Percentiles rank a stretch among this genome's conserved stretches.
Evolutionary conservation across 176 grass and related monocot species (phyloP).

Genomic region (Coix lacrymajobi): DNA sequence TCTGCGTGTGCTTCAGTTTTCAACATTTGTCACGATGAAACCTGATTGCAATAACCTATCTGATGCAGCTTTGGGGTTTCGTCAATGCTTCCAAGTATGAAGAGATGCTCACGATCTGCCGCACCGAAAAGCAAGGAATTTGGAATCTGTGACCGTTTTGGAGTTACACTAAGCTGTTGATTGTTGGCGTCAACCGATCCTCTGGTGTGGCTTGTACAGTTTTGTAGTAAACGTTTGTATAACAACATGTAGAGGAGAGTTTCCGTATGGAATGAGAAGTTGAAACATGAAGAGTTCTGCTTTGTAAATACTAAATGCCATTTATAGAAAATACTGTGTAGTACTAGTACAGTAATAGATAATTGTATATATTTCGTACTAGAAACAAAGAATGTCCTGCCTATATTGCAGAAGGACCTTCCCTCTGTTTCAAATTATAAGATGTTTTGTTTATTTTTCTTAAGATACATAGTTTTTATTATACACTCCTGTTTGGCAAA

Average conservation of each 20-base stretch:
- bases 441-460: too few species aligned
- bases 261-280: background rate
- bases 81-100: slow-evolving; percentile 71
- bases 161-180: background rate
- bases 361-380: too few species aligned
- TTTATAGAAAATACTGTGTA: too few species aligned
- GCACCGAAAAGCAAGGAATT: slow-evolving; percentile 71
- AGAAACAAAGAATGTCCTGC: too few species aligned
- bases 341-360: too few species aligned
- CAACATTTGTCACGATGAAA: background rate
- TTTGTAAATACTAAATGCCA: slow-evolving; percentile 25
- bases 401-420: too few species aligned
- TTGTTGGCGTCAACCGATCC: background rate
- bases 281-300: background rate
- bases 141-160: slow-evolving; percentile 55
- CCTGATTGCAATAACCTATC: background rate
- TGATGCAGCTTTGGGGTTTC: slow-evolving; percentile 82
- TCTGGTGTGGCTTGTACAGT: slow-evolving; percentile 32
- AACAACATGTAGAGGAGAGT: background rate
- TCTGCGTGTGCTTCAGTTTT: background rate
- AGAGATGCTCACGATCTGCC: slow-evolving; percentile 73
- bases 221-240: background rate
- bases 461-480: too few species aligned
- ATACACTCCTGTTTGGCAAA: too few species aligned
- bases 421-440: too few species aligned